Evolutionary conservation across 2,329 filamentous ascomycete genomes (phyloP).

Genomic region (Xylaria sp.): DNA sequence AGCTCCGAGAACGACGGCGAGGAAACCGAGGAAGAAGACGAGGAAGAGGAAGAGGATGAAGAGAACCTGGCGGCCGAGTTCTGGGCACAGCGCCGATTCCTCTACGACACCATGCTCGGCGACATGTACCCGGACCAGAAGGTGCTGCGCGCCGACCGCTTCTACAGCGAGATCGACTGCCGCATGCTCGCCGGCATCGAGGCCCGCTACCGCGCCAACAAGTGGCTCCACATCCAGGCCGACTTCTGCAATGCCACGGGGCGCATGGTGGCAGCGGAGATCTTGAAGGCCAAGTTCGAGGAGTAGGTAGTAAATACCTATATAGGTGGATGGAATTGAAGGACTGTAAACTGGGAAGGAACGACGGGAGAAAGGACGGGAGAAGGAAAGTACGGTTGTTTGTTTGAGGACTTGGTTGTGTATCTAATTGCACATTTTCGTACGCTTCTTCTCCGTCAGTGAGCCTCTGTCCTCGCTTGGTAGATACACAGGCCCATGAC

Average conservation of each 20-base stretch:
- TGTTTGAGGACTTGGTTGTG: not conserved
- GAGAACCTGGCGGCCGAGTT: conserved; percentile 18
- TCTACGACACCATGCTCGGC: conserved; percentile 35
- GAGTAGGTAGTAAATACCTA: conserved; percentile 22
- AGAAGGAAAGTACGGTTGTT: not conserved
- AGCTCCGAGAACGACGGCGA: not conserved
- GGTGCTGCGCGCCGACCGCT: conserved; percentile 37
- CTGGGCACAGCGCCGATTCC: conserved; percentile 34
- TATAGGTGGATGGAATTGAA: not conserved
- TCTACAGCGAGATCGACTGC: conserved; percentile 45
- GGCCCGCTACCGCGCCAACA: conserved; percentile 44
- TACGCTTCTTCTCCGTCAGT: not conserved
- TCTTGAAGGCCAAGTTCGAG: conserved; percentile 46
- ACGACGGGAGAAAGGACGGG: not conserved
- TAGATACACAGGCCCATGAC: not conserved
- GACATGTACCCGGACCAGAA: conserved; percentile 39
- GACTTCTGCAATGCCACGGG: conserved; percentile 49
- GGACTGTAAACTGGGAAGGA: too few relatives aligned
- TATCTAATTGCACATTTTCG: not conserved
- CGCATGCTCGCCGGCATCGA: conserved; percentile 42
- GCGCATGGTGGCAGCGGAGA: conserved; percentile 38
- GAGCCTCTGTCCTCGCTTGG: not conserved
- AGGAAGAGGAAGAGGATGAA: conserved; percentile 22
- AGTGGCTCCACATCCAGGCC: conserved; percentile 44
- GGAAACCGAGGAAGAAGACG: conserved; percentile 15